These are phyloP conservation scores for Lepidium aucheri DNA, from an alignment of 345 rosid genomes.

Conservation along the genomic window DNA sequence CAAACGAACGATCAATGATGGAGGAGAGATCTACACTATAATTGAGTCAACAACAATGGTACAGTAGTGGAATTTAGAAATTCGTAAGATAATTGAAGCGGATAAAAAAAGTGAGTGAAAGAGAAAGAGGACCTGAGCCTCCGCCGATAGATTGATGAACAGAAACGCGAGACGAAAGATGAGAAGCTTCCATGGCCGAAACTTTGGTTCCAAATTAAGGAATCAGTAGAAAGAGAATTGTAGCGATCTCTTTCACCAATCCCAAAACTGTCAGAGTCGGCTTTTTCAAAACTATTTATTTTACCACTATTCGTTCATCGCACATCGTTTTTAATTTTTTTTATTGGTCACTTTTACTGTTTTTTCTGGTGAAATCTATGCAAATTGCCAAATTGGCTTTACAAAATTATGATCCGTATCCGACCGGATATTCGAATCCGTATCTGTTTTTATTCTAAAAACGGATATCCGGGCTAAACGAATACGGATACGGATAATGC, in stretches of 20 bases:
- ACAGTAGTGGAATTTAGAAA: background rate
- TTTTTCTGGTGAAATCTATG: too few species aligned
- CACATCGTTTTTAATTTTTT: background rate
- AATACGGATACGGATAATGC: too few species aligned
- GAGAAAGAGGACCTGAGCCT: conserved; percentile 17
- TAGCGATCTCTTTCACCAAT: background rate
- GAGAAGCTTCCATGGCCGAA: conserved; percentile 13
- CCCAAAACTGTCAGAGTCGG: background rate
- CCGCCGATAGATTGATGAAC: conserved; percentile 2
- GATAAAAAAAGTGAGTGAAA: background rate
- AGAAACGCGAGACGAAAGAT: background rate
- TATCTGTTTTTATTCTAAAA: too few species aligned
- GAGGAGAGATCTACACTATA: background rate
- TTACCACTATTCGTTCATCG: too few species aligned
- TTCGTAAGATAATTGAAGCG: background rate
- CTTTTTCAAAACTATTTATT: background rate
- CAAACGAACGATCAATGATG: background rate
- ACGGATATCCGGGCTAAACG: too few species aligned
- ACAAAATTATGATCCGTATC: too few species aligned
- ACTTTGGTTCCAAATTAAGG: background rate
- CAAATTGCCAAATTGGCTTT: too few species aligned
- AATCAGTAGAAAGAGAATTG: background rate
- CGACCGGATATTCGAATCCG: too few species aligned
- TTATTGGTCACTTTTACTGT: background rate
- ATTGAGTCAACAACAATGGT: background rate